phyloP scores from a whole-genome alignment of 176 grass and related monocot species.

The Poa pratensis region DNA sequence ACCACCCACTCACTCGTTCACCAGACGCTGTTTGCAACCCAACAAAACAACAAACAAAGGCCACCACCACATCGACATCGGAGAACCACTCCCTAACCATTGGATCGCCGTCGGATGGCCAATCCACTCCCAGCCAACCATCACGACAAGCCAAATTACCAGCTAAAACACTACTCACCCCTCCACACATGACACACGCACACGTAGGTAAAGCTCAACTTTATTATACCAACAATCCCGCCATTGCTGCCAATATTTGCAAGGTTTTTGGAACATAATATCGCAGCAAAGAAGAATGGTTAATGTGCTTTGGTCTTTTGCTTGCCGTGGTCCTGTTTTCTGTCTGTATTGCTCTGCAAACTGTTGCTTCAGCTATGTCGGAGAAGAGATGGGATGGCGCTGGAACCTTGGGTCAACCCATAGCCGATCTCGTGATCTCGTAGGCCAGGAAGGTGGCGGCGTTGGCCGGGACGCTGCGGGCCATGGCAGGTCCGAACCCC shows the following conservation, averaged over 20 bases:
- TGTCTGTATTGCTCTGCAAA: slow-evolving; percentile 2
- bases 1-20: slow-evolving; percentile 6
- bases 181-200: slow-evolving; percentile 3
- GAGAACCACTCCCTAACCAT: slow-evolving; percentile 34
- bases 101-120: slow-evolving; percentile 49
- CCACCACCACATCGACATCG: neutral
- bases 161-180: slow-evolving; percentile 1
- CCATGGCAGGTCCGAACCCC: slow-evolving; percentile 92
- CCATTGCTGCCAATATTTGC: slow-evolving; percentile 27
- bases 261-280: neutral
- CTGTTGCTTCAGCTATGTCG: neutral
- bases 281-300: neutral
- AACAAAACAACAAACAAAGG: slow-evolving; percentile 32
- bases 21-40: neutral
- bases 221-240: slow-evolving; percentile 38
- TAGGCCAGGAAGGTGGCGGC: slow-evolving; percentile 84
- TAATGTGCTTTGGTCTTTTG: neutral
- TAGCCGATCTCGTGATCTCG: slow-evolving; percentile 66
- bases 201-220: slow-evolving; percentile 1
- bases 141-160: slow-evolving; percentile 13
- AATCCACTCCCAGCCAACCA: slow-evolving; percentile 54
- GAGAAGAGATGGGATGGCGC: slow-evolving; percentile 5
- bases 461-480: slow-evolving; percentile 79
- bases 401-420: slow-evolving; percentile 51
- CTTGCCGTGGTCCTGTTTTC: neutral